Evolutionary conservation across 2,329 filamentous ascomycete species (phyloP), one percentile per base, ranked within the genome.

Genomic region (Penicillium sp.): DNA sequence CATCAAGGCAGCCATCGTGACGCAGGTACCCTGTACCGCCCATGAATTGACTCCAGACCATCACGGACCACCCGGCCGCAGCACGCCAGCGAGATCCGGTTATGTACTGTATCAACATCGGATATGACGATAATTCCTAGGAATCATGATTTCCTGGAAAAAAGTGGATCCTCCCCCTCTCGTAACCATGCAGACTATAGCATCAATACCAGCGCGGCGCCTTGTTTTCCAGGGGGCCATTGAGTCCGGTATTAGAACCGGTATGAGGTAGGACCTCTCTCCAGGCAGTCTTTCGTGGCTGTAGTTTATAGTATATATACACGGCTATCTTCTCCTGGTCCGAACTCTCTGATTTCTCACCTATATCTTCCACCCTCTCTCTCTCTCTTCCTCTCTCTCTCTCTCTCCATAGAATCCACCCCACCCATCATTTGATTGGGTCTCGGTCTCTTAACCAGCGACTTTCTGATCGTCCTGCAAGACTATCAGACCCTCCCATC

Each of bases 121-220:
- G 24, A 28, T 55, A 69, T 67, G 65, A 74, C 71, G 72, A 73
- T 66, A 72, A 74, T 74, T 70, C 66, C 61, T 67, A 72, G 70
- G 70, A 62, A 72, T 68, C 59, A 68, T 66, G 65, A 26, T 62
- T 66, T 64, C 64, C 58, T 59, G 53, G 50, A 39, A 44, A 39
- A 44, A 49, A 54, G 67, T 71, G 68, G 70, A 70, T 58, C 64
- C 63, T 42, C 48, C 45, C 56, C 53, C 57, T 31, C 42, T 45
- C 26, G 42, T 45, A 31, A 45, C 51, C 51, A 36, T 47, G 37
- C 45, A 47, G 44, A 54, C 45, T 53, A 58, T 56, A 33, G 54
- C 52, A 51, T 52, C 40, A 53, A 57, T 61, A 52, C 47, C 55
- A 51, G 48, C 31, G 49, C 52, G 37, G 46, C 51, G 51, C 51